Evolutionary conservation across 1,284 basidiomycete species (phyloP).

Genomic region (Fereydounia khargensis): DNA sequence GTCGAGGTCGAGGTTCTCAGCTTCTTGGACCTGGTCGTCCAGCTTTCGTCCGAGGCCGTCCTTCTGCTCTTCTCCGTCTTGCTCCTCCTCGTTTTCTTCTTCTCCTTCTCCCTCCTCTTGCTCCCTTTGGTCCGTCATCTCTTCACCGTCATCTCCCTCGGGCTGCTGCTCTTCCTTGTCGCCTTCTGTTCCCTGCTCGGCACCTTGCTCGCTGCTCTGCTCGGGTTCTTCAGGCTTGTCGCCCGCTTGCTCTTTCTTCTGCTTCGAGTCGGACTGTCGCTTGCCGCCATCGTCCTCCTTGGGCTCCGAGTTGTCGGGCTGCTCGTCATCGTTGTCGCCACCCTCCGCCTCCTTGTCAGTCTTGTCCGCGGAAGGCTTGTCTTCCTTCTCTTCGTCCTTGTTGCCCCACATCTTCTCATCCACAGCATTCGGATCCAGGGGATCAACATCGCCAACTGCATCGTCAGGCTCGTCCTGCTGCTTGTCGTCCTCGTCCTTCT

Average conservation of each 20-base stretch:
- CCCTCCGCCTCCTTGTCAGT: slow-evolving; percentile 58
- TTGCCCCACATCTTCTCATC: slow-evolving; percentile 98
- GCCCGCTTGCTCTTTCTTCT: slow-evolving; percentile 60
- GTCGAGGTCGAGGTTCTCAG: slow-evolving; percentile 53
- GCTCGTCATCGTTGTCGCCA: slow-evolving; percentile 57
- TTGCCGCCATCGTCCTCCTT: slow-evolving; percentile 31
- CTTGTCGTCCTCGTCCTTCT: slow-evolving; percentile 59
- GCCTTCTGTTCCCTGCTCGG: slow-evolving; percentile 8
- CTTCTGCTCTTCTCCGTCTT: slow-evolving; percentile 56
- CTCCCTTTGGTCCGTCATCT: slow-evolving; percentile 36
- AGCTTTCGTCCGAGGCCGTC: slow-evolving; percentile 58
- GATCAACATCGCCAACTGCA: slow-evolving; percentile 78
- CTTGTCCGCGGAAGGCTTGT: slow-evolving; percentile 39
- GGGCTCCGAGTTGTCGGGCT: slow-evolving; percentile 26
- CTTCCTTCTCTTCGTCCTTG: slow-evolving; percentile 64
- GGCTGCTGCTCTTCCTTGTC: slow-evolving; percentile 5
- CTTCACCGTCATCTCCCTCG: slow-evolving; percentile 15
- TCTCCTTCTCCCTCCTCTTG: slow-evolving; percentile 43
- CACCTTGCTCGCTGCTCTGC: slow-evolving; percentile 53
- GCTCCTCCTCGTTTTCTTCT: slow-evolving; percentile 47
- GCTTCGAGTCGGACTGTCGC: slow-evolving; percentile 28
- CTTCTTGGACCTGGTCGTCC: slow-evolving; percentile 50
- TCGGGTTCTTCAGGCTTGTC: slow-evolving; percentile 59
- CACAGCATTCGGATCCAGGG: slow-evolving; percentile 78
- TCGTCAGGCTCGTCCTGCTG: slow-evolving; percentile 71